Conservation (phyloP, 805 yeast species). For the Starmerella geochares region DNA sequence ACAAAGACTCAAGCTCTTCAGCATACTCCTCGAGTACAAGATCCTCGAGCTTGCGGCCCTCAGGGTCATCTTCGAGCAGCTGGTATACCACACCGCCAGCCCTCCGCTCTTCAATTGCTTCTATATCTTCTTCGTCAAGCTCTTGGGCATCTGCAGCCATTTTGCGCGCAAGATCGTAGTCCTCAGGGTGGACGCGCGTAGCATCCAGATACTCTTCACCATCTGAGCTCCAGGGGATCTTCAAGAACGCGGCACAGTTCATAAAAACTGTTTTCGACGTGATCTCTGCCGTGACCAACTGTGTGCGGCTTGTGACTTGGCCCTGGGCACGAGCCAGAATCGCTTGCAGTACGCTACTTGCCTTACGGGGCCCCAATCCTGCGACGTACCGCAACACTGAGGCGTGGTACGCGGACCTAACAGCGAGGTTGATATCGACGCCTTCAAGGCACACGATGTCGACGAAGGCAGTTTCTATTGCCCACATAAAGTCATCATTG, state of each 20-base stretch:
- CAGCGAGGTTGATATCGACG: slow-evolving; percentile 84
- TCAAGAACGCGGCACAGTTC: slow-evolving; percentile 84
- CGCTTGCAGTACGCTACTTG: slow-evolving; percentile 72
- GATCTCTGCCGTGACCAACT: slow-evolving; percentile 69
- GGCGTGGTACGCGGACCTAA: slow-evolving; percentile 62
- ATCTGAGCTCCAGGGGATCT: slow-evolving; percentile 52
- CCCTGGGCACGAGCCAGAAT: slow-evolving; percentile 51
- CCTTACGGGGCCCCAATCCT: slow-evolving; percentile 94
- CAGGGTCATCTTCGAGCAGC: slow-evolving; percentile 60
- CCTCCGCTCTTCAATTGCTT: slow-evolving; percentile 67
- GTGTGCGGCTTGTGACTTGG: slow-evolving; percentile 56
- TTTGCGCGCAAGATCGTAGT: slow-evolving; percentile 87
- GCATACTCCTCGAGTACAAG: slow-evolving; percentile 86
- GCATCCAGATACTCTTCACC: slow-evolving; percentile 74
- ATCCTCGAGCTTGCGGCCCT: slow-evolving; percentile 61
- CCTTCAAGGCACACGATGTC: slow-evolving; percentile 88
- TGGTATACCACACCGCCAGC: slow-evolving; percentile 57
- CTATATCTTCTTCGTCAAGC: slow-evolving; percentile 85
- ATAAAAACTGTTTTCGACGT: slow-evolving; percentile 73
- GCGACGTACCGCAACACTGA: slow-evolving; percentile 65
- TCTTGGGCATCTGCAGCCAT: slow-evolving; percentile 98
- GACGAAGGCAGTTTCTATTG: slow-evolving; percentile 72
- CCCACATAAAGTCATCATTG: slow-evolving; percentile 49
- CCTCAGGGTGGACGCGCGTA: slow-evolving; percentile 96
- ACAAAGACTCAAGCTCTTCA: slow-evolving; percentile 62